phyloP scores from a whole-genome alignment of 768 basidiomycete species.

The button mushroom (Agaricus bisporus) region DNA sequence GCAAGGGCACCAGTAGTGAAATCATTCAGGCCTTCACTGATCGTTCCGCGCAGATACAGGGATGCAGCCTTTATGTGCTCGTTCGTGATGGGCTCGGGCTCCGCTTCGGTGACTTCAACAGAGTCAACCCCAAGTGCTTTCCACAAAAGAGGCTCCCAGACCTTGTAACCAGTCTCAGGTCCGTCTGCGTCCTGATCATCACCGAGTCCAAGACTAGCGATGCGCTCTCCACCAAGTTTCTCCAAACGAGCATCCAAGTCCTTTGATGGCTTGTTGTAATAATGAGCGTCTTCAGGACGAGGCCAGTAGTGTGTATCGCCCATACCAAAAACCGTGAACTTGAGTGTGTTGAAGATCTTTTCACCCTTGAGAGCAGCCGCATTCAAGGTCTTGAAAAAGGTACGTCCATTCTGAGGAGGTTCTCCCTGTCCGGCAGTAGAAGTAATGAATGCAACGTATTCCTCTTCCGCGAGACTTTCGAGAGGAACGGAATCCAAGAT shows the following conservation, averaged over 20 bases:
- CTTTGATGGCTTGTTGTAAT: conserved; percentile 95
- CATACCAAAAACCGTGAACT: conserved; percentile 86
- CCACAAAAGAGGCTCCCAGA: conserved; percentile 94
- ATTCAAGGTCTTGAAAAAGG: conserved; percentile 81
- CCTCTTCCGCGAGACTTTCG: conserved; percentile 68
- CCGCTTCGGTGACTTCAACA: conserved; percentile 83
- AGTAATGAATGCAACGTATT: conserved; percentile 79
- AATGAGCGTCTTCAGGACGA: conserved; percentile 90
- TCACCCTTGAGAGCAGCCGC: conserved; percentile 56
- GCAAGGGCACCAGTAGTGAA: conserved; percentile 86
- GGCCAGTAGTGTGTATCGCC: conserved; percentile 99
- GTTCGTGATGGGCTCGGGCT: conserved; percentile 96
- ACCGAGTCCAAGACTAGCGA: conserved; percentile 76
- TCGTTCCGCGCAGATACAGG: conserved; percentile 90
- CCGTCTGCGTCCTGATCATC: conserved; percentile 99
- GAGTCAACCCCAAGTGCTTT: conserved; percentile 89
- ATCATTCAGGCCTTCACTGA: conserved; percentile 86
- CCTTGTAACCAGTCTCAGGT: conserved; percentile 90
- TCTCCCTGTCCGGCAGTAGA: conserved; percentile 97
- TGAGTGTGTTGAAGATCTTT: conserved; percentile 54
- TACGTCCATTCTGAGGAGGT: conserved; percentile 92
- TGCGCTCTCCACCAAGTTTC: conserved; percentile 71
- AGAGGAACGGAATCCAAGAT: conserved; percentile 79
- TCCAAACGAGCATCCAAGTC: conserved; percentile 81
- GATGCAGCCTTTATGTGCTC: conserved; percentile 99